phyloP scores from a whole-genome alignment of 2,329 filamentous ascomycete genomes.

The Phialophora chinensis region DNA sequence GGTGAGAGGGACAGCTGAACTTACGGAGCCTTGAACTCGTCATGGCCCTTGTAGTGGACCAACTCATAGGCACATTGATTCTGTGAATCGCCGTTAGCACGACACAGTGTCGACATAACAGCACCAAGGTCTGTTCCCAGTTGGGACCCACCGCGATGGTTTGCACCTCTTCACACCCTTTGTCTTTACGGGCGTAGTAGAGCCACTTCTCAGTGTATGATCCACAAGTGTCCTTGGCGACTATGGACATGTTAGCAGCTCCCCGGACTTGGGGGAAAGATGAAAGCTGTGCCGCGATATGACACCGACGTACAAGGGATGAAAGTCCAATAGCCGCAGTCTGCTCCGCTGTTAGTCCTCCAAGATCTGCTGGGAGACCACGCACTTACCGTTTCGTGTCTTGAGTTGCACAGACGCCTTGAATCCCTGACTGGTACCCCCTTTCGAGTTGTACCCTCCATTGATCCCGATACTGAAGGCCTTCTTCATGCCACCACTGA shows the following conservation, averaged over 20 bases:
- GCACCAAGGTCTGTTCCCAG: too few relatives aligned
- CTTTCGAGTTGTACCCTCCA: slow-evolving; percentile 17
- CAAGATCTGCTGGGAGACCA: too few relatives aligned
- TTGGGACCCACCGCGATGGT: not conserved
- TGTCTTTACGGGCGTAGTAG: not conserved
- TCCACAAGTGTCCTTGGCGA: slow-evolving; percentile 11
- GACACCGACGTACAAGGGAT: slow-evolving; percentile 7
- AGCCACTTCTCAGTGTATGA: slow-evolving; percentile 16
- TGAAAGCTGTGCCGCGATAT: not conserved
- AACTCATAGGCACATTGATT: slow-evolving; percentile 43
- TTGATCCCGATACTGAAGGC: slow-evolving; percentile 7
- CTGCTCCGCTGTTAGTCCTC: slow-evolving; percentile 7
- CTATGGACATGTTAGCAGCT: not conserved
- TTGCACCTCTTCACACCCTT: not conserved
- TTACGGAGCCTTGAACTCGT: not conserved
- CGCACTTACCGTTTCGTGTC: not conserved
- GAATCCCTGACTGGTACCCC: slow-evolving; percentile 18
- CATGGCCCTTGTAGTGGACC: slow-evolving; percentile 67
- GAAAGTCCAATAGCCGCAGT: slow-evolving; percentile 28
- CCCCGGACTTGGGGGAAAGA: not conserved
- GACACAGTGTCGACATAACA: not conserved
- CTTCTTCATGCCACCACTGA: slow-evolving; percentile 16
- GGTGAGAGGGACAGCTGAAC: not conserved
- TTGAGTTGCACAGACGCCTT: slow-evolving; percentile 17
- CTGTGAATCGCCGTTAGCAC: not conserved